phyloP scores from a whole-genome alignment of 805 yeast genomes.

The Candida oleophila region DNA sequence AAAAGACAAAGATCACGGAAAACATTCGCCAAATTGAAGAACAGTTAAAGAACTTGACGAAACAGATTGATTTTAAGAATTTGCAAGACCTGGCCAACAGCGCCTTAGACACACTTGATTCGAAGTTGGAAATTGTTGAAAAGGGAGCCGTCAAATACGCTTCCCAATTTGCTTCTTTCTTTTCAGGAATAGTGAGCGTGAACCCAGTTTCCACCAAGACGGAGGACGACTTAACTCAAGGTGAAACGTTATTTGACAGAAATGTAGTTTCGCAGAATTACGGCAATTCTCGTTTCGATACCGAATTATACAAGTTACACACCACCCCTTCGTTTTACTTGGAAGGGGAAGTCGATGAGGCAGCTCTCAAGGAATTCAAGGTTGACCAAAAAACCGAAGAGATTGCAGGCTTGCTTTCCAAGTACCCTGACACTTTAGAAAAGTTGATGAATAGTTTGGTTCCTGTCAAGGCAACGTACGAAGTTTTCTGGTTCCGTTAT shows the following conservation, averaged over 20 bases:
- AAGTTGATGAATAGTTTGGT: slow-evolving; percentile 62
- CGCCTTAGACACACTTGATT: slow-evolving; percentile 67
- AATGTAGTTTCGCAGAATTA: slow-evolving; percentile 20
- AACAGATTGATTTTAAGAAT: slow-evolving; percentile 21
- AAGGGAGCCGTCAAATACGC: slow-evolving; percentile 62
- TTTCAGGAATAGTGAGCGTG: slow-evolving; percentile 35
- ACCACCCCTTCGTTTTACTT: slow-evolving; percentile 25
- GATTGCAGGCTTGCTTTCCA: slow-evolving; percentile 46
- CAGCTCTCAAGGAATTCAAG: slow-evolving; percentile 27
- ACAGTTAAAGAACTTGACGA: slow-evolving; percentile 22
- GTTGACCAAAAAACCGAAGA: slow-evolving; percentile 50
- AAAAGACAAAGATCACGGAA: slow-evolving; percentile 19
- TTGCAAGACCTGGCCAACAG: slow-evolving; percentile 47
- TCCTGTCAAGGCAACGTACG: slow-evolving; percentile 58
- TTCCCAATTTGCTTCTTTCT: slow-evolving; percentile 54
- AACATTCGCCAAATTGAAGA: slow-evolving; percentile 25
- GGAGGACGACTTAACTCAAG: slow-evolving; percentile 15
- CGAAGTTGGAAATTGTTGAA: slow-evolving; percentile 70
- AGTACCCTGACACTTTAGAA: slow-evolving; percentile 49
- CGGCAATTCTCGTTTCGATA: slow-evolving; percentile 39
- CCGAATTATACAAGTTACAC: slow-evolving; percentile 39
- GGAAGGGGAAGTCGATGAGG: slow-evolving; percentile 16
- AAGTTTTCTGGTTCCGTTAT: slow-evolving; percentile 75
- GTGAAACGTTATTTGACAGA: slow-evolving; percentile 21
- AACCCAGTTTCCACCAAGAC: slow-evolving; percentile 20